Evolutionary conservation across 2,329 filamentous ascomycete genomes (phyloP).

Genomic region (Apiospora arundinis): DNA sequence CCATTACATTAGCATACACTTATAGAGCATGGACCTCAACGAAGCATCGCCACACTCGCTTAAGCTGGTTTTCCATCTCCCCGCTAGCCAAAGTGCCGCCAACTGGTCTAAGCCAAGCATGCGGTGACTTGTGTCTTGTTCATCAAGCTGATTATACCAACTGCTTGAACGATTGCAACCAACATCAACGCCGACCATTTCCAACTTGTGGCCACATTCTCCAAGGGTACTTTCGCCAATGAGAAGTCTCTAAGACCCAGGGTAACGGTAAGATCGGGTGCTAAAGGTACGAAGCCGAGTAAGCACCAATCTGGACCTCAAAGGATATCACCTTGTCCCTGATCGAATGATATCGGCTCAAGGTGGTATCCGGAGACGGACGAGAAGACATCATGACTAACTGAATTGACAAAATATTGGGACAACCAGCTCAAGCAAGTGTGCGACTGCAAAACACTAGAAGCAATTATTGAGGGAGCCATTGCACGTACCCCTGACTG

Average conservation of each 20-base stretch:
- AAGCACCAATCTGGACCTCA: background rate
- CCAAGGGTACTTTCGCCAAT: background rate
- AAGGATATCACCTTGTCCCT: background rate
- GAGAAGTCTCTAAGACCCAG: background rate
- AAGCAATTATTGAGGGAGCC: slow-evolving; percentile 82
- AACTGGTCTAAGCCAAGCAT: slow-evolving; percentile 1
- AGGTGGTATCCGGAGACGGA: background rate
- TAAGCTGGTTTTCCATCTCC: background rate
- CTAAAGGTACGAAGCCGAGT: background rate
- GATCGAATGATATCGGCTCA: background rate
- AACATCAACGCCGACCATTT: background rate
- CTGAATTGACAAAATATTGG: background rate
- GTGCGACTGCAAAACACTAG: slow-evolving; percentile 32
- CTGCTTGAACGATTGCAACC: background rate
- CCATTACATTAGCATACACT: slow-evolving; percentile 18
- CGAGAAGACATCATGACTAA: background rate
- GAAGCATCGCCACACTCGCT: slow-evolving; percentile 18
- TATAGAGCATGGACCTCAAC: background rate
- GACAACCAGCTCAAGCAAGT: slow-evolving; percentile 36
- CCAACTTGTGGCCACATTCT: background rate
- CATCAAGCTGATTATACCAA: background rate
- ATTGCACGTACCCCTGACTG: slow-evolving; percentile 97
- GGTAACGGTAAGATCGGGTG: background rate
- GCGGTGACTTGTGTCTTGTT: background rate
- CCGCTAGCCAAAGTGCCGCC: background rate